A percentile compares a stretch with the other conserved stretches of the same genome.
These are phyloP conservation scores for Delphinella strobiligena DNA, from an alignment of 2,329 filamentous ascomycete species.

Conservation along the genomic window DNA sequence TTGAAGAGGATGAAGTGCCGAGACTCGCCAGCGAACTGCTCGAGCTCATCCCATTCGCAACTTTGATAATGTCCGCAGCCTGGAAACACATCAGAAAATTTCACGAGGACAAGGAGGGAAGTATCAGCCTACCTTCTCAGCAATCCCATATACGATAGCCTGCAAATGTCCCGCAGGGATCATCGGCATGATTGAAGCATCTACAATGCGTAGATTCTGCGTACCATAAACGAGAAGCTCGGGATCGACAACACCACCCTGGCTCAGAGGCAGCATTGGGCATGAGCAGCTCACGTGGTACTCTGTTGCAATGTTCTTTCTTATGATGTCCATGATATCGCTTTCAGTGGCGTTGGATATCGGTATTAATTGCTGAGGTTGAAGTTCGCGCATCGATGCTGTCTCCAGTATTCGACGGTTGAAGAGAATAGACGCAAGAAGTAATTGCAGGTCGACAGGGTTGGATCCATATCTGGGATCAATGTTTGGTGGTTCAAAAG, in stretches of 20 bases:
- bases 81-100: constrained; percentile 12
- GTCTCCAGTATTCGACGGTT: constrained; percentile 17
- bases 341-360: constrained; percentile 17
- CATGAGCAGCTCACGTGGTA: constrained; percentile 42
- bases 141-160: constrained; percentile 21
- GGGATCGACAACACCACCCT: constrained; percentile 39
- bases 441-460: constrained; percentile 24
- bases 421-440: constrained; percentile 18
- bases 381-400: constrained; percentile 12
- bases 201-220: constrained; percentile 32
- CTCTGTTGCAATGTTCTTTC: constrained; percentile 25
- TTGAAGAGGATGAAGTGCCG: too few species aligned
- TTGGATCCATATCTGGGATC: constrained; percentile 35
- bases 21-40: too few species aligned
- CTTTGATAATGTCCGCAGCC: constrained; percentile 37
- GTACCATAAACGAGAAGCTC: constrained; percentile 33
- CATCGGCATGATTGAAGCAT: constrained; percentile 34
- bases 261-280: constrained; percentile 35
- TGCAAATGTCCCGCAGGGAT: constrained; percentile 27
- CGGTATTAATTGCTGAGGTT: constrained; percentile 15
- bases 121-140: constrained; percentile 27
- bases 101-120: background rate
- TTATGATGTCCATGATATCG: constrained; percentile 17
- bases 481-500: constrained; percentile 27
- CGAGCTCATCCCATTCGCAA: constrained; percentile 8